Evolutionary conservation across 176 grass and related monocot species (phyloP).

Genomic region (Pharus latifolius): DNA sequence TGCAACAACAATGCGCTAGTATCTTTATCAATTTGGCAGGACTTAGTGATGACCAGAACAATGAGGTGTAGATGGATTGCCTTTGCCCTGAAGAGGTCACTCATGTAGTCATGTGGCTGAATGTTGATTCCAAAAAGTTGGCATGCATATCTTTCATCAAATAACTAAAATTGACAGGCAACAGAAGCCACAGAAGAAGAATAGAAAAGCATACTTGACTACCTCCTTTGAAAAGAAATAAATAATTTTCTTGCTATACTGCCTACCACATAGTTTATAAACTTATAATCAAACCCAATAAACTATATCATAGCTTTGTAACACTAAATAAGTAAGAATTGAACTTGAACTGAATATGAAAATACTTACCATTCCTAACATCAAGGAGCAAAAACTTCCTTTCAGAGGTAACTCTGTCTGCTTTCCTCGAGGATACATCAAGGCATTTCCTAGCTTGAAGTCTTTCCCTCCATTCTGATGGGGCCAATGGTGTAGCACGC

Average conservation of each 20-base stretch:
- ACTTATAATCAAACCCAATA: no score
- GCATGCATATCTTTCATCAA: no score
- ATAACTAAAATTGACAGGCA: no score
- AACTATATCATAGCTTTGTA: background rate
- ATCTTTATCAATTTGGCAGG: background rate
- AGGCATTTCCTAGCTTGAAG: conserved; percentile 41
- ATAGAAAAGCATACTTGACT: no score
- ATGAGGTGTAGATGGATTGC: background rate
- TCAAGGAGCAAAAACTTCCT: conserved; percentile 63
- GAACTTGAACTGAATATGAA: background rate
- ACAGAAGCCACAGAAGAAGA: no score
- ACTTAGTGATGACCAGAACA: background rate
- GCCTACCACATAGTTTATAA: no score
- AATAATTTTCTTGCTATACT: no score
- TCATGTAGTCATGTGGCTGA: no score
- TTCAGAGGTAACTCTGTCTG: conserved; percentile 6
- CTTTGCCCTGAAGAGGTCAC: no score
- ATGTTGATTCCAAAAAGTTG: no score
- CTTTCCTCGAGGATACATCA: conserved; percentile 12
- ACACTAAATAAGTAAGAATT: background rate
- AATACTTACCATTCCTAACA: conserved; percentile 83
- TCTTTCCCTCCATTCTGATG: conserved; percentile 63
- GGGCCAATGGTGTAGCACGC: conserved; percentile 60
- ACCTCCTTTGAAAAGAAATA: no score
- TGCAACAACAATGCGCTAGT: background rate